Percentiles rank a stretch among this genome's conserved stretches.
These are phyloP conservation scores for Aspergillus homomorphus DNA, from an alignment of 495 filamentous ascomycete species.

Conservation along the genomic window DNA sequence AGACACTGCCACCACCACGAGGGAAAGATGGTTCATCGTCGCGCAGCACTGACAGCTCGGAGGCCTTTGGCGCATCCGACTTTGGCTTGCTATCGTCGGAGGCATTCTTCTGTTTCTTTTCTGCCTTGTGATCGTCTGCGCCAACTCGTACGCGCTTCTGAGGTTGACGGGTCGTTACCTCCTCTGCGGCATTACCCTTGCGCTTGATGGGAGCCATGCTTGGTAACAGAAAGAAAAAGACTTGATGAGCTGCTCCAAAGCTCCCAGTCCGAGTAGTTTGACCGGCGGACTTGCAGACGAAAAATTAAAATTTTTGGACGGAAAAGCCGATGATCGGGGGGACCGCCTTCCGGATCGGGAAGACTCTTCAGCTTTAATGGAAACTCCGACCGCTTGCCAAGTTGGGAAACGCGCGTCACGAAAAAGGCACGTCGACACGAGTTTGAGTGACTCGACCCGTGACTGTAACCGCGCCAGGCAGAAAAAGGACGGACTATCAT, in stretches of 20 bases:
- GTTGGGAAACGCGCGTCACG: slow-evolving; percentile 22
- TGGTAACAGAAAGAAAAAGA: slow-evolving; percentile 17
- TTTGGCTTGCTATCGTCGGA: slow-evolving; percentile 16
- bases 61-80: slow-evolving; percentile 35
- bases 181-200: slow-evolving; percentile 44
- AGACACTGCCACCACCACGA: slow-evolving; percentile 82
- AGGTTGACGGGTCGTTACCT: slow-evolving; percentile 36
- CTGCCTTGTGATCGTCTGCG: slow-evolving; percentile 37
- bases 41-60: slow-evolving; percentile 52
- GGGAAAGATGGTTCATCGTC: slow-evolving; percentile 89
- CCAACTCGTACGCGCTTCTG: slow-evolving; percentile 48
- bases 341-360: slow-evolving; percentile 19
- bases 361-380: slow-evolving; percentile 6
- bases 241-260: slow-evolving; percentile 27
- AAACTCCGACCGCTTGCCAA: slow-evolving; percentile 20
- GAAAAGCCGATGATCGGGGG: slow-evolving; percentile 17
- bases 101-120: slow-evolving; percentile 30
- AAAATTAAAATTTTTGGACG: slow-evolving; percentile 37
- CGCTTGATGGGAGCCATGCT: slow-evolving; percentile 54
- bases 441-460: too few species aligned
- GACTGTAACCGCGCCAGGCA: slow-evolving; percentile 22
- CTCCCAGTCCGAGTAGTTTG: slow-evolving; percentile 29
- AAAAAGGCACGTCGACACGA: slow-evolving; percentile 30
- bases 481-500: neutral
- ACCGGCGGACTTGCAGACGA: slow-evolving; percentile 30